Percentiles rank a stretch among this genome's conserved stretches.
Conservation (phyloP, 495 filamentous ascomycete species). For the Lophiotrema nucula region DNA sequence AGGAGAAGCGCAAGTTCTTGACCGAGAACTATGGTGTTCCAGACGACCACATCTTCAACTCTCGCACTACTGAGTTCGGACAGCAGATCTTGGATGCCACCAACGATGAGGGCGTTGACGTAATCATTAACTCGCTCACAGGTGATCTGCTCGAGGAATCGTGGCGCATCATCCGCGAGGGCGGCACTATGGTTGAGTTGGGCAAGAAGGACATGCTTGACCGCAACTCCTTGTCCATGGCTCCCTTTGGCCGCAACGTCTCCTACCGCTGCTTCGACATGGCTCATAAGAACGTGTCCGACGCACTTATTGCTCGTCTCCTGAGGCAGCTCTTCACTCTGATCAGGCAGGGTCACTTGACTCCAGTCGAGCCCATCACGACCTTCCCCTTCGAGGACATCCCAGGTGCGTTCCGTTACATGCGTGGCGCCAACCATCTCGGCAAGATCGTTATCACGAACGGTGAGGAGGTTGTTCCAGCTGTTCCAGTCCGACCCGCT, state of each 20-base stretch:
- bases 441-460: constrained; percentile 58
- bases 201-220: constrained; percentile 52
- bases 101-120: constrained; percentile 56
- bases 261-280: constrained; percentile 1
- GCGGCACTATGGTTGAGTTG: constrained; percentile 60
- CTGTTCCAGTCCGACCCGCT: neutral
- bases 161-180: constrained; percentile 52
- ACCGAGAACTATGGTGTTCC: constrained; percentile 2
- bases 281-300: neutral
- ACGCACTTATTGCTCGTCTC: neutral
- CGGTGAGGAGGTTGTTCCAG: neutral
- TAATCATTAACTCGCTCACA: constrained; percentile 59
- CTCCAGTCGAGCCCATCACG: neutral
- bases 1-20: constrained; percentile 19
- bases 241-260: constrained; percentile 7
- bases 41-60: constrained; percentile 17
- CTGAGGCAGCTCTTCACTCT: too few species aligned
- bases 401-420: constrained; percentile 52
- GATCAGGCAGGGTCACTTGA: constrained; percentile 33
- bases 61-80: constrained; percentile 37
- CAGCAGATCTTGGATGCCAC: constrained; percentile 51
- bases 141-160: constrained; percentile 45
- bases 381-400: constrained; percentile 12
- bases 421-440: constrained; percentile 54
- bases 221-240: constrained; percentile 32